Evolutionary conservation across 75 land plant genomes (phyloP).

Genomic region (Cryptomeria japonica): DNA sequence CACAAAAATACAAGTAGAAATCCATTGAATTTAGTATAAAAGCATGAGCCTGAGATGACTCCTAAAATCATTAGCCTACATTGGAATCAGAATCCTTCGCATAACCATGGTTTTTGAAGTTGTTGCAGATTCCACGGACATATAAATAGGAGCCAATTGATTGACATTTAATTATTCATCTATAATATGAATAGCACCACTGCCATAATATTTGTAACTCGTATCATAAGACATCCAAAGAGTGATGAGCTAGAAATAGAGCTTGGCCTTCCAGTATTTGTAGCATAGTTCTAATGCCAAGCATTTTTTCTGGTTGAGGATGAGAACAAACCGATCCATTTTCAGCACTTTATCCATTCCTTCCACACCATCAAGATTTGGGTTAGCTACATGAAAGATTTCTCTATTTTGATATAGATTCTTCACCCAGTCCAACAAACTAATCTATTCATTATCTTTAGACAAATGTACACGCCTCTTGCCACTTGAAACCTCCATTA

Average conservation of each 20-base stretch:
- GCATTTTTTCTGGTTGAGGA: background rate
- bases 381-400: conserved; percentile 7
- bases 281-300: conserved; percentile 21
- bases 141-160: background rate
- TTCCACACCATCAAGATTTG: conserved; percentile 1
- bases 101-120: background rate
- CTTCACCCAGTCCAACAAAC: conserved; percentile 27
- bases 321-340: conserved; percentile 30
- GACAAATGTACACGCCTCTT: conserved; percentile 15
- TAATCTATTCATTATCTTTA: background rate
- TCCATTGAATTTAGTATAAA: too few species aligned
- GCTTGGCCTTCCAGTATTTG: conserved; percentile 32
- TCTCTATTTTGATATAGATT: background rate
- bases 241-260: background rate
- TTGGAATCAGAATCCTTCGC: background rate
- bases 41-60: too few species aligned
- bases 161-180: background rate
- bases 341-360: conserved; percentile 22
- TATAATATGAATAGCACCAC: background rate
- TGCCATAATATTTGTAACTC: background rate
- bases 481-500: conserved; percentile 28
- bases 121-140: background rate
- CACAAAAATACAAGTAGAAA: too few species aligned
- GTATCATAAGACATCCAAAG: background rate
- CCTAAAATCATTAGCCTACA: background rate